Evolutionary conservation across 1,284 basidiomycete species (phyloP).

Genomic region (Cystobasidium sp.): DNA sequence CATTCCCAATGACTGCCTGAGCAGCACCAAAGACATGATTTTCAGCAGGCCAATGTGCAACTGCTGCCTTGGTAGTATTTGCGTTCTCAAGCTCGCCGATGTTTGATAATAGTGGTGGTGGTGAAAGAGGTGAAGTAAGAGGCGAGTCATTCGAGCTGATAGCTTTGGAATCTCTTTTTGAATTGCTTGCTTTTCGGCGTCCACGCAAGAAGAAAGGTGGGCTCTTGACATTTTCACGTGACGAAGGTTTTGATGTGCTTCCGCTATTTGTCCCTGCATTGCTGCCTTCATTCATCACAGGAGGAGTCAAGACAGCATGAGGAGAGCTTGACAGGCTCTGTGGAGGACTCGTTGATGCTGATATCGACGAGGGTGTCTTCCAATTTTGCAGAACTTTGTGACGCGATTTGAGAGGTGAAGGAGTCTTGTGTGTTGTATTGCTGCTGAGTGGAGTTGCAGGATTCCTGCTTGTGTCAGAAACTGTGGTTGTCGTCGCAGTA

Average conservation of each 20-base stretch:
- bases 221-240: background rate
- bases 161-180: background rate
- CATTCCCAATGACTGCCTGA: slow-evolving; percentile 14
- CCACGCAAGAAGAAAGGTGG: slow-evolving; percentile 9
- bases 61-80: background rate
- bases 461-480: background rate
- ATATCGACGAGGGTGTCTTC: background rate
- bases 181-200: background rate
- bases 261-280: no score
- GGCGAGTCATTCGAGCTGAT: background rate
- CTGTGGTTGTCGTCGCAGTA: background rate
- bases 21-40: slow-evolving; percentile 8
- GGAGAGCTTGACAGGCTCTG: no score
- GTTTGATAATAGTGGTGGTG: background rate
- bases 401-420: slow-evolving; percentile 8
- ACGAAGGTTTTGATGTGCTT: background rate
- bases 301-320: background rate
- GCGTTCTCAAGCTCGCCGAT: background rate
- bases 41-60: slow-evolving; percentile 12
- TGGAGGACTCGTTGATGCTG: no score
- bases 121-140: background rate
- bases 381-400: background rate
- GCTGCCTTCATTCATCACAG: no score
- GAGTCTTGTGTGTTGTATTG: background rate
- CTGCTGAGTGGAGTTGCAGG: no score